Percentiles rank a stretch among this genome's conserved stretches.
These are phyloP conservation scores for Phytopythium vexans DNA, from an alignment of 352 stramenopile species.

Conservation along the genomic window DNA sequence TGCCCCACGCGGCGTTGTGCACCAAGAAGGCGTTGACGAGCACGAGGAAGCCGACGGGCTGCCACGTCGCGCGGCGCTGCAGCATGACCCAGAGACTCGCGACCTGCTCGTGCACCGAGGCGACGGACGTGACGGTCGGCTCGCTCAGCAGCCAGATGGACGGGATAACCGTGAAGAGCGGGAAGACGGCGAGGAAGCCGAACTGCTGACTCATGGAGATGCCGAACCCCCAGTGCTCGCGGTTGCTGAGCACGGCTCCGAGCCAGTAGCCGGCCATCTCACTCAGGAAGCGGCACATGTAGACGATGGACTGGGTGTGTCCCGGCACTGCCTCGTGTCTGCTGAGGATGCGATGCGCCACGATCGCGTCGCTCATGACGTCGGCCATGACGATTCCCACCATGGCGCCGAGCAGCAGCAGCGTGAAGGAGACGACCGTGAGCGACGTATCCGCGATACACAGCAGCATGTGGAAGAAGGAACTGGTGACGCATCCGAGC, in stretches of 20 bases:
- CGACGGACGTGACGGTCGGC: slow-evolving; percentile 20
- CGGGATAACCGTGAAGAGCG: slow-evolving; percentile 55
- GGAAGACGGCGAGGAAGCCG: slow-evolving; percentile 48
- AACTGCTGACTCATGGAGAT: slow-evolving; percentile 69
- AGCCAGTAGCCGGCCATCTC: slow-evolving; percentile 79
- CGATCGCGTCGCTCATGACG: slow-evolving; percentile 77
- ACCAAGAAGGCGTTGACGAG: slow-evolving; percentile 61
- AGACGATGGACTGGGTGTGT: slow-evolving; percentile 62
- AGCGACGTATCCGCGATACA: slow-evolving; percentile 31
- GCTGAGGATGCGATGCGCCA: slow-evolving; percentile 55
- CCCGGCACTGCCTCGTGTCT: slow-evolving; percentile 35
- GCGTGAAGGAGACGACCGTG: slow-evolving; percentile 55
- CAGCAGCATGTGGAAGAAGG: slow-evolving; percentile 54
- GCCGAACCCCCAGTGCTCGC: slow-evolving; percentile 41
- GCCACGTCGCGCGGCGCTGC: slow-evolving; percentile 66
- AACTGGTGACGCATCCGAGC: slow-evolving; percentile 53
- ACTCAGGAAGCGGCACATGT: slow-evolving; percentile 72
- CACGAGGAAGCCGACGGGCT: slow-evolving; percentile 67
- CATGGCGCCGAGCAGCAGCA: slow-evolving; percentile 67
- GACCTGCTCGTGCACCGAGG: slow-evolving; percentile 31
- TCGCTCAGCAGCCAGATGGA: slow-evolving; percentile 58
- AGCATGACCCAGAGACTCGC: slow-evolving; percentile 59
- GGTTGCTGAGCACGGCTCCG: slow-evolving; percentile 62
- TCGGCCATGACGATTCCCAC: slow-evolving; percentile 78
- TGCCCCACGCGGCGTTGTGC: slow-evolving; percentile 78